Base-by-base conservation (phyloP, 2,329 filamentous ascomycete species). In the Colletotrichum sp. region DNA sequence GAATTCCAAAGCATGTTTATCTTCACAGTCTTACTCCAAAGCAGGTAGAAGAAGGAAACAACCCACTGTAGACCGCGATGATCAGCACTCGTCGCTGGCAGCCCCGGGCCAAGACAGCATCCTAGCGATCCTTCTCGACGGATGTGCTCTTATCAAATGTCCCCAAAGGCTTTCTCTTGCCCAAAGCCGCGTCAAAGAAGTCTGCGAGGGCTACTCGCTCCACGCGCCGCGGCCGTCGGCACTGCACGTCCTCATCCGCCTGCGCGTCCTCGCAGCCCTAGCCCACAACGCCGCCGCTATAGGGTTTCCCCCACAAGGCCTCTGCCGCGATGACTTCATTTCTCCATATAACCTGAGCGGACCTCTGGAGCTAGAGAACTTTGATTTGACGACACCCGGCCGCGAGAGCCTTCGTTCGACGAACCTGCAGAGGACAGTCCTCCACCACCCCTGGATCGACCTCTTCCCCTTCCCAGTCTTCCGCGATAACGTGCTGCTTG, bases 221-320 rank as follows among this genome's bases (percentile, higher is more conserved):
- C 52, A 72, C 36, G 48, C 68, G 18, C 68, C 71, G 6, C 57
- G 71, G 22, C 71, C 70, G 4, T 52, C 36, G 28, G 57, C 68
- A 13, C 57, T 78, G 3, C 67, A 74, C 34, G 8, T 44, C 4
- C 55, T 78, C 36, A 68, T 78, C 34, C 75, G 68, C 13, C 68
- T 78, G 9, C 71, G 76, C 34, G 71, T 78, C 32, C 44, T 78
- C 15, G 59, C 71, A n/a, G 77, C 66, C 16, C 28, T 78, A 12
- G 68, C 75, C 9, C 30, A 48, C 13, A 78, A 78, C 24, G 77
- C 77, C 4, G 22, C 15, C 8, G 36, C 18, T n/a, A 59, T 78
- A 9, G 77, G 75, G 12, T 72, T 78, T 18, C 57, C 71, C 52
- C 15, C 59, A 2, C 39, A 75, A 13, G 68, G 68, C 16, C 68